Conservation (phyloP, 2,329 filamentous ascomycete species). For the Bipolaris victoriae region DNA sequence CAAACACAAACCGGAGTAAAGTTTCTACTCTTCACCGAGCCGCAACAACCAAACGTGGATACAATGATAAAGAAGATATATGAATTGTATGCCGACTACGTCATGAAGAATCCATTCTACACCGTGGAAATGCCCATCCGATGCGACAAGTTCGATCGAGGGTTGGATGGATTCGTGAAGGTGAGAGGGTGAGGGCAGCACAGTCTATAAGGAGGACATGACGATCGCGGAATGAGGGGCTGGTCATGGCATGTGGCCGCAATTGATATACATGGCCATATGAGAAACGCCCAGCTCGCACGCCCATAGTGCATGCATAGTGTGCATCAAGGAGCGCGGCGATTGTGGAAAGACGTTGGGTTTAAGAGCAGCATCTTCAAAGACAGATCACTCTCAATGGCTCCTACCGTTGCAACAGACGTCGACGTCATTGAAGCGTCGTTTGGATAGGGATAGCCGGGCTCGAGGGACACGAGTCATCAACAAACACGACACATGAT, state of each 20-base stretch:
- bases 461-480: neutral
- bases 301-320: neutral
- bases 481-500: neutral
- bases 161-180: constrained; percentile 79
- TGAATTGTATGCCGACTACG: constrained; percentile 93
- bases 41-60: constrained; percentile 85
- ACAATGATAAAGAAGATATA: constrained; percentile 83
- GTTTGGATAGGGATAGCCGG: neutral
- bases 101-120: constrained; percentile 99
- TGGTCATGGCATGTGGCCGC: neutral
- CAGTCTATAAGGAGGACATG: neutral
- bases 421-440: neutral
- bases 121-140: constrained; percentile 96
- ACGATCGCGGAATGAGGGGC: neutral
- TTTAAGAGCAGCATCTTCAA: neutral
- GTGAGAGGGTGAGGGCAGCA: constrained; percentile 38
- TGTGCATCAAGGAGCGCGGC: neutral
- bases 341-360: neutral
- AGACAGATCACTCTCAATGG: neutral
- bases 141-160: constrained; percentile 93
- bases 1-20: constrained; percentile 93
- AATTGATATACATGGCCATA: neutral
- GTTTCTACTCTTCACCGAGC: constrained; percentile 94
- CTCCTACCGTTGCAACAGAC: neutral
- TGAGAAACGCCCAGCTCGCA: neutral